These are phyloP conservation scores for Metschnikowia cerradonensis DNA, from an alignment of 805 yeast species.

Conservation along the genomic window DNA sequence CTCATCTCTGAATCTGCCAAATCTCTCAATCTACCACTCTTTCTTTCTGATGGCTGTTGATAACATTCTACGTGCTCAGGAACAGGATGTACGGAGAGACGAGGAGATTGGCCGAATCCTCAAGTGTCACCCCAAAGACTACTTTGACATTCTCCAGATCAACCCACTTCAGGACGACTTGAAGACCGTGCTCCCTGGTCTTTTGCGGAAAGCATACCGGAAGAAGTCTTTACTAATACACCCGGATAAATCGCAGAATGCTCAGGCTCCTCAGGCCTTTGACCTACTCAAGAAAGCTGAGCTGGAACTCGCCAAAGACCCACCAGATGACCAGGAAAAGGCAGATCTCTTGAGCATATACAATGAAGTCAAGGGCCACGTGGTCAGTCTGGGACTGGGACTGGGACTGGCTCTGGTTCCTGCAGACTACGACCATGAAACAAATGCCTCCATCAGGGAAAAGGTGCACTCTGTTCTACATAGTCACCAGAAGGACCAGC, in stretches of 20 bases:
- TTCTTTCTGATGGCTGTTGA: conserved; percentile 10
- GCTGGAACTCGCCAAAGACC: conserved; percentile 21
- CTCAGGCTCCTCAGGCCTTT: conserved; percentile 62
- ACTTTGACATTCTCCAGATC: conserved; percentile 50
- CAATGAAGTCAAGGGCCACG: conserved; percentile 16
- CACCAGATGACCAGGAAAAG: conserved; percentile 7
- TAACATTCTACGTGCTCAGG: conserved; percentile 18
- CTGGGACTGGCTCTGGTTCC: neutral
- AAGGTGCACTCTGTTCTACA: conserved; percentile 43
- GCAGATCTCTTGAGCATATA: conserved; percentile 29
- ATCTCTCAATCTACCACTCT: no score
- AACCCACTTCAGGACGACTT: conserved; percentile 37
- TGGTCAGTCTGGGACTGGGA: neutral
- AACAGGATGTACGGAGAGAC: conserved; percentile 36
- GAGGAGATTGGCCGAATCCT: conserved; percentile 55
- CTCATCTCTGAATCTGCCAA: no score
- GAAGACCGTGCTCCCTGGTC: conserved; percentile 17
- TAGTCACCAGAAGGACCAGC: conserved; percentile 30
- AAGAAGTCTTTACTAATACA: conserved; percentile 61
- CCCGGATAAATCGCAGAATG: conserved; percentile 59
- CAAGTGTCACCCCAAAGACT: conserved; percentile 44
- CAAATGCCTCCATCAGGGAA: conserved; percentile 24
- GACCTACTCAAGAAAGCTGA: conserved; percentile 56
- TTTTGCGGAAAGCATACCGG: conserved; percentile 48
- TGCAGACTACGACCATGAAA: conserved; percentile 24